phyloP scores from a whole-genome alignment of 2,329 filamentous ascomycete genomes.

The Paracamarosporium sp. region DNA sequence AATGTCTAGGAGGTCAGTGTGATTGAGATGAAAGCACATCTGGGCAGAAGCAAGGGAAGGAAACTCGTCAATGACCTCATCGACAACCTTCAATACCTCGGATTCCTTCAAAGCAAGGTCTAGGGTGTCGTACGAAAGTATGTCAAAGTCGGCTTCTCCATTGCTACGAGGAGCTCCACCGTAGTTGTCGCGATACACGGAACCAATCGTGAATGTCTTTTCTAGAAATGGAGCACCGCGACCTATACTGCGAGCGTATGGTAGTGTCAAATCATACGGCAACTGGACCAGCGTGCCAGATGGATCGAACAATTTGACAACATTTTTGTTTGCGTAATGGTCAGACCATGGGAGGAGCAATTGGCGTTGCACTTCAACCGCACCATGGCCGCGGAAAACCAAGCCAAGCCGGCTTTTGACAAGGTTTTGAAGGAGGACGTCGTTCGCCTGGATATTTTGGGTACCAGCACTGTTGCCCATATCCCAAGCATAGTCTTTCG shows the following conservation, averaged over 20 bases:
- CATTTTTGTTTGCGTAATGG: slow-evolving; percentile 73
- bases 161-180: slow-evolving; percentile 83
- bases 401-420: slow-evolving; percentile 76
- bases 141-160: slow-evolving; percentile 94
- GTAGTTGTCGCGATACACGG: slow-evolving; percentile 80
- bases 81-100: slow-evolving; percentile 90
- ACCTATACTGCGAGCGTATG: slow-evolving; percentile 84
- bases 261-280: slow-evolving; percentile 91
- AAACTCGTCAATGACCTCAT: slow-evolving; percentile 85
- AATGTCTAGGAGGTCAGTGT: slow-evolving; percentile 82
- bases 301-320: slow-evolving; percentile 80
- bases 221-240: slow-evolving; percentile 70
- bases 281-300: slow-evolving; percentile 89
- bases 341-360: slow-evolving; percentile 81
- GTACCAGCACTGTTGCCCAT: slow-evolving; percentile 39
- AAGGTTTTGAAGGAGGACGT: slow-evolving; percentile 73
- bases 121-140: slow-evolving; percentile 81
- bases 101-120: slow-evolving; percentile 91
- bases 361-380: slow-evolving; percentile 78
- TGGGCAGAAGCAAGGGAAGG: slow-evolving; percentile 73
- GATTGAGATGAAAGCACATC: slow-evolving; percentile 91
- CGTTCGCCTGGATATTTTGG: slow-evolving; percentile 49
- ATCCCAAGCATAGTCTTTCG: slow-evolving; percentile 71
- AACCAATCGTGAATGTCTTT: slow-evolving; percentile 86
- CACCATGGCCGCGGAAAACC: slow-evolving; percentile 89